Conservation (phyloP, 345 rosid species). For the Arabidopsis arenosa region DNA sequence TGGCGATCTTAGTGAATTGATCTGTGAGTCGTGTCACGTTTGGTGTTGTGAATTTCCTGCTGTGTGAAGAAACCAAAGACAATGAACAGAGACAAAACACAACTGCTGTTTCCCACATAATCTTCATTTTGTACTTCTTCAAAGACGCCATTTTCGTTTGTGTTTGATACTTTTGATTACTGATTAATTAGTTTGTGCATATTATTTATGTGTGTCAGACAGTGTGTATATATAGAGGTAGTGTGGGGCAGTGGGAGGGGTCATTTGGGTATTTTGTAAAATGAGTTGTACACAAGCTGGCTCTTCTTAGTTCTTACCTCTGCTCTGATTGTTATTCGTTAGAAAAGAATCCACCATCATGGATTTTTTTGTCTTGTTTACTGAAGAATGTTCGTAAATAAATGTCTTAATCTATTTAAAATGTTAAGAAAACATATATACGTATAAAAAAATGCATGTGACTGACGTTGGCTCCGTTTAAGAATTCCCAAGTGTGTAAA, state of each 20-base stretch:
- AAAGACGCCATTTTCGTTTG: conserved; percentile 44
- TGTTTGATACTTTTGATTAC: conserved; percentile 26
- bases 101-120: conserved; percentile 30
- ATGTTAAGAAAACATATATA: background rate
- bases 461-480: conserved; percentile 1
- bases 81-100: conserved; percentile 51
- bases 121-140: conserved; percentile 33
- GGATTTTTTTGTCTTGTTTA: conserved; percentile 30
- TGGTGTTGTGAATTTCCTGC: conserved; percentile 61
- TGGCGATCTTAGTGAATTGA: conserved; percentile 56
- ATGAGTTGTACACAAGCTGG: conserved; percentile 46
- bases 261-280: background rate
- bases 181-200: conserved; percentile 2
- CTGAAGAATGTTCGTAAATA: conserved; percentile 34
- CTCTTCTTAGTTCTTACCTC: conserved; percentile 2
- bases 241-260: conserved; percentile 5
- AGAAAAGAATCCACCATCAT: conserved; percentile 24
- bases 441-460: background rate
- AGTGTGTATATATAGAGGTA: conserved; percentile 18
- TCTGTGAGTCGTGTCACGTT: conserved; percentile 66
- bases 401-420: conserved; percentile 15
- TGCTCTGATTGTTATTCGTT: conserved; percentile 11
- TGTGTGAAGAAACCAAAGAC: conserved; percentile 60
- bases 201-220: conserved; percentile 1
- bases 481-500: background rate